Evolutionary conservation across 805 yeast species (phyloP).

Genomic region (Millerago galiae): DNA sequence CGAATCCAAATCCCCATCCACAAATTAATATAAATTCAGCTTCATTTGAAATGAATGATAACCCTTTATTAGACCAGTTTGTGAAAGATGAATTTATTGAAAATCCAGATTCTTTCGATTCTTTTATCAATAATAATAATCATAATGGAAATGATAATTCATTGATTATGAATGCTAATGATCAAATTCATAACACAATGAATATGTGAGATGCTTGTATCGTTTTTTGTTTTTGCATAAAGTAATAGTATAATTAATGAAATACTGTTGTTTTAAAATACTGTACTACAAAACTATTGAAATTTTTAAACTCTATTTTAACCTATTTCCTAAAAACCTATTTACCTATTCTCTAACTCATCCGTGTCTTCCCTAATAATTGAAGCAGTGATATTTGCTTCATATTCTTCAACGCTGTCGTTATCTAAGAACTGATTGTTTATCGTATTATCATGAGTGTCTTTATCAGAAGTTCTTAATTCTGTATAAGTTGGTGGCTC

Average conservation of each 20-base stretch:
- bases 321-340: background rate
- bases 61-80: conserved; percentile 8
- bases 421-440: conserved; percentile 5
- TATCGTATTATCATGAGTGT: conserved; percentile 3
- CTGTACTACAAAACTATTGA: background rate
- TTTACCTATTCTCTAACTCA: background rate
- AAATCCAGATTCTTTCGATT: conserved; percentile 3
- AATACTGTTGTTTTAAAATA: no score
- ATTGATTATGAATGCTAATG: no score
- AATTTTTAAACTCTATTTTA: background rate
- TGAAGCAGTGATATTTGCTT: background rate
- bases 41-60: conserved; percentile 4
- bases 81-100: conserved; percentile 8
- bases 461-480: conserved; percentile 8
- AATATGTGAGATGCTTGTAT: no score
- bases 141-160: no score
- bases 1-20: conserved; percentile 7
- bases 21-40: conserved; percentile 2
- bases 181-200: no score
- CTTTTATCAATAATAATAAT: conserved; percentile 1
- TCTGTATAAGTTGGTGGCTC: conserved; percentile 31
- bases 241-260: no score
- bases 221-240: no score
- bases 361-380: conserved; percentile 1
- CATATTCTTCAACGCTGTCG: conserved; percentile 3